Evolutionary conservation across 169 alveolate species (phyloP).

Genomic region (Eimeria brunetti): DNA sequence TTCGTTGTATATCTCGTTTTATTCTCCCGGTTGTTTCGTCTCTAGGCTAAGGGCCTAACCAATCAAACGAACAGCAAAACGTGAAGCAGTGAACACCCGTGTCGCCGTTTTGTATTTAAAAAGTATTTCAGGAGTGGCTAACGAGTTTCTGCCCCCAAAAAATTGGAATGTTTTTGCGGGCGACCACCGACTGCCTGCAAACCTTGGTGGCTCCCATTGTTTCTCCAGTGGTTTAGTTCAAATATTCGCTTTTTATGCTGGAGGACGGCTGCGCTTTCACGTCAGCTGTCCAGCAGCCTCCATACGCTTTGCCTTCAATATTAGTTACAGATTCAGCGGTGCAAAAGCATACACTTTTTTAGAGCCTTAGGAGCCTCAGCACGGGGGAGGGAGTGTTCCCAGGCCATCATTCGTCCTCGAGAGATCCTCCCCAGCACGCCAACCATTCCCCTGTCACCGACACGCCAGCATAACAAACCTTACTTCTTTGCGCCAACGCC

Average conservation of each 20-base stretch:
- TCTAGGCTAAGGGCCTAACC: neutral
- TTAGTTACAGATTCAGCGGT: neutral
- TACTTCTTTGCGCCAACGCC: neutral
- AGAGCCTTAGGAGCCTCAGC: neutral
- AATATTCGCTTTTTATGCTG: neutral
- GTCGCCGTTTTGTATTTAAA: slow-evolving; percentile 50
- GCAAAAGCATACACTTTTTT: neutral
- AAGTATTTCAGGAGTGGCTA: slow-evolving; percentile 60
- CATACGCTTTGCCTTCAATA: slow-evolving; percentile 7
- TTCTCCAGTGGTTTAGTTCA: slow-evolving; percentile 1
- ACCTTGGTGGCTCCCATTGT: neutral
- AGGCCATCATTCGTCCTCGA: neutral
- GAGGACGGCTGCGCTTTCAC: slow-evolving; percentile 6
- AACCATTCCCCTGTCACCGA: neutral
- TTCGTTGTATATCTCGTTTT: slow-evolving; percentile 7
- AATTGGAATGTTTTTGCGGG: slow-evolving; percentile 18
- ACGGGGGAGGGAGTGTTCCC: neutral
- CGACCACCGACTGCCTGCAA: neutral
- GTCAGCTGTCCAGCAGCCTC: neutral
- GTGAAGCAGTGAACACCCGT: slow-evolving; percentile 31
- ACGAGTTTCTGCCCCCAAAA: neutral
- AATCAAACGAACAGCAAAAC: neutral
- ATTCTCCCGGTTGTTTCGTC: slow-evolving; percentile 30
- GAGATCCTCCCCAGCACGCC: neutral
- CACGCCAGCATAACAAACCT: neutral